These are phyloP conservation scores for Parafenestella ontariensis DNA, from an alignment of 2,329 filamentous ascomycete species.

Conservation along the genomic window DNA sequence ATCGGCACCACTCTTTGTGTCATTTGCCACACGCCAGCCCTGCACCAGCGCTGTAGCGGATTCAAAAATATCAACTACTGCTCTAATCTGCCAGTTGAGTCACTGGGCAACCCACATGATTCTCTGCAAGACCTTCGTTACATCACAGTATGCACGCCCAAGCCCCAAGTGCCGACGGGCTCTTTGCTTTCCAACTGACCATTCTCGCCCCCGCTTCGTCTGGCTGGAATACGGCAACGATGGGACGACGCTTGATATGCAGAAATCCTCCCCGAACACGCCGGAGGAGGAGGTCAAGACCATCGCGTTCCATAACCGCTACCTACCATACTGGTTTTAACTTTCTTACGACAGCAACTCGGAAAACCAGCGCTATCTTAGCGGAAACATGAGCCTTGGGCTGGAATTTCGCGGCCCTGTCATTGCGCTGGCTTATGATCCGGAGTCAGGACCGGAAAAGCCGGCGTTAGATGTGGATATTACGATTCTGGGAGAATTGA, in stretches of 20 bases:
- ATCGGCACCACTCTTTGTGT: conserved; percentile 6
- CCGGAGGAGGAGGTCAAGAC: conserved; percentile 8
- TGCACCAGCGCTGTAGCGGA: conserved; percentile 9
- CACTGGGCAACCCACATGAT: conserved; percentile 18
- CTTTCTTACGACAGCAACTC: conserved; percentile 20
- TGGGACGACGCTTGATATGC: neutral
- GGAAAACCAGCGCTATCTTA: neutral
- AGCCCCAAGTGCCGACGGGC: conserved; percentile 1
- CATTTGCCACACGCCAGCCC: conserved; percentile 7
- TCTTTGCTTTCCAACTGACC: conserved; percentile 2
- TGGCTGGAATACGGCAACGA: conserved; percentile 4
- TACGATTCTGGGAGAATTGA: conserved; percentile 6
- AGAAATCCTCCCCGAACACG: conserved; percentile 4
- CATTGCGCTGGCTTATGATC: conserved; percentile 13
- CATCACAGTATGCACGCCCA: neutral
- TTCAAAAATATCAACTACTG: conserved; percentile 22
- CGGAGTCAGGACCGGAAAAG: conserved; percentile 11
- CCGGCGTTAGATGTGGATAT: conserved; percentile 16
- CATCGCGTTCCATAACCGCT: conserved; percentile 15
- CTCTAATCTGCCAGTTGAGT: conserved; percentile 8
- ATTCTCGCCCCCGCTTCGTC: conserved; percentile 2
- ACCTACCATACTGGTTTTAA: conserved; percentile 12
- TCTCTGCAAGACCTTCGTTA: conserved; percentile 9
- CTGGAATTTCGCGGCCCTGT: conserved; percentile 11
- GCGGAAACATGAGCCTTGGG: conserved; percentile 3